These are phyloP conservation scores for Phytomonas sp. DNA, from an alignment of 208 protist genomes.

Conservation along the genomic window DNA sequence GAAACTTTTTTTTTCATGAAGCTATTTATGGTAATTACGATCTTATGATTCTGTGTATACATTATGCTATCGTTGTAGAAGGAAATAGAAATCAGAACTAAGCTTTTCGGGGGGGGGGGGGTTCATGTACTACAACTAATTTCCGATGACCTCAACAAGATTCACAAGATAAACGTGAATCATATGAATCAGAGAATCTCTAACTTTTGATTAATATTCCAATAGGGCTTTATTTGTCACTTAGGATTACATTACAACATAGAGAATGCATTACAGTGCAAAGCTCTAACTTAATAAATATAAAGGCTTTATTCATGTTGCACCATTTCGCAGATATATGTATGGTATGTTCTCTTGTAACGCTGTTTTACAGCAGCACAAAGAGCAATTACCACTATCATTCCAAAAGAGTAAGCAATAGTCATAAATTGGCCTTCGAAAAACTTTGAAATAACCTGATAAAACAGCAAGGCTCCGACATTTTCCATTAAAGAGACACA, in stretches of 20 bases:
- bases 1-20: neutral
- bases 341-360: constrained; percentile 74
- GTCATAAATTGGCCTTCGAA: constrained; percentile 72
- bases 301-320: constrained; percentile 12
- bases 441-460: constrained; percentile 65
- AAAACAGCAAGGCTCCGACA: constrained; percentile 71
- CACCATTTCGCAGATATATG: constrained; percentile 29
- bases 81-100: too few species aligned
- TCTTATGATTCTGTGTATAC: neutral
- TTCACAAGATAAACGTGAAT: too few species aligned
- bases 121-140: too few species aligned
- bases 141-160: too few species aligned
- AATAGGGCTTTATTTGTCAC: neutral
- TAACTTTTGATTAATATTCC: too few species aligned
- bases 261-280: neutral
- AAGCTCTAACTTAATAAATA: neutral
- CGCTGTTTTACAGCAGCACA: constrained; percentile 63
- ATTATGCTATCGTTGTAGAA: neutral
- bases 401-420: constrained; percentile 77
- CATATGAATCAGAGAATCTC: too few species aligned
- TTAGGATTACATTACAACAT: neutral
- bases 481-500: constrained; percentile 79
- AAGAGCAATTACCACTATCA: constrained; percentile 64
- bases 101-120: too few species aligned
- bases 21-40: neutral